Evolutionary conservation across 148 eudicot genomes (phyloP).

Genomic region (Rhododendron simsii): DNA sequence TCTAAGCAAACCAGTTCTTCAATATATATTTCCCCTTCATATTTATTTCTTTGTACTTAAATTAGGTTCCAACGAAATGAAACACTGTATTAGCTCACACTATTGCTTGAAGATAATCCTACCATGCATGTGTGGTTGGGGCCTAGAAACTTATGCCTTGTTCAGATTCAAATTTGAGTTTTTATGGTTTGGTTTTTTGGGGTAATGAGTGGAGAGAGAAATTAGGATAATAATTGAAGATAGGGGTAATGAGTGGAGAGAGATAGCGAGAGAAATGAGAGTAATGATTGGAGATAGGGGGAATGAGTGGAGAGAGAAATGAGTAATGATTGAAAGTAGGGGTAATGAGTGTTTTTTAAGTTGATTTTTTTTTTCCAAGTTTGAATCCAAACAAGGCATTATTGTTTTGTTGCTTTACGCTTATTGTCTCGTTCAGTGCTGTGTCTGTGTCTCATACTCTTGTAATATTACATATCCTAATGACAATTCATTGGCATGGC

Average conservation of each 20-base stretch:
- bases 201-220: too few species aligned
- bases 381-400: too few species aligned
- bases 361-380: too few species aligned
- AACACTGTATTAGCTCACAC: background rate
- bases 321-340: too few species aligned
- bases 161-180: too few species aligned
- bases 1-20: background rate
- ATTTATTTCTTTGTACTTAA: background rate
- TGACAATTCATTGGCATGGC: background rate
- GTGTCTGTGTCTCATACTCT: background rate
- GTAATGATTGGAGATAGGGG: too few species aligned
- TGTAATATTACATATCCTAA: background rate
- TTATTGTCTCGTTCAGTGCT: background rate
- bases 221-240: too few species aligned
- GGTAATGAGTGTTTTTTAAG: too few species aligned
- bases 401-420: background rate
- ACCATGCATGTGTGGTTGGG: background rate
- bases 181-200: too few species aligned
- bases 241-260: too few species aligned
- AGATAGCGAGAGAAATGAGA: too few species aligned
- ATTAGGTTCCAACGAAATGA: background rate
- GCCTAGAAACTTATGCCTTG: background rate
- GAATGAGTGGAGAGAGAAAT: too few species aligned
- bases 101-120: conserved; percentile 6
- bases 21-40: background rate